Base-by-base conservation (phyloP, 345 rosid species). In the Clarkia xantiana region DNA sequence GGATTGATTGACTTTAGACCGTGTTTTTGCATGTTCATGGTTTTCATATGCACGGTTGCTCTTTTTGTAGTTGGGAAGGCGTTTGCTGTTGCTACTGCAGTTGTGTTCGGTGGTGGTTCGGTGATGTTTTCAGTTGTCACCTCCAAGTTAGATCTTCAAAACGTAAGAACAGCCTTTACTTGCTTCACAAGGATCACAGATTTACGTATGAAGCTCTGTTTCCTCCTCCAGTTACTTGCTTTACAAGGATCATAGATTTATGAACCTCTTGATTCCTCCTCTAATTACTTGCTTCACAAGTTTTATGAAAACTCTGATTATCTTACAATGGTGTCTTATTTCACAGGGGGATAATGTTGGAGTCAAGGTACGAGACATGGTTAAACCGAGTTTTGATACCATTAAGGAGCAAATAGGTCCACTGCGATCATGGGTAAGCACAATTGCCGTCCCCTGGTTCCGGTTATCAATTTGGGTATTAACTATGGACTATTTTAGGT, bases 51-150 rank as follows among this genome's bases (percentile, higher is more conserved):
- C 41, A 7, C 2, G 18, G 1, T n/a, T 8, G 13, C 17, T 47
- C 23, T 42, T 42, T 53, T 6, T 49, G 42, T 59, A 90, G 97
- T 83, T 64, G 91, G 94, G 48, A 83, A 76, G 69, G 97, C 96
- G 45, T 90, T 86, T 71, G 76, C 74, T 43, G 77, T 68, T 18
- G 94, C 94, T 12, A 90, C 91, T 42, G 68, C 59, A 13, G 15
- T 81, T 57, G 73, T 90, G 49, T 90, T 86, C 65, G 95, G 95
- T 45, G 88, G 88, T 22, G 78, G 81, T 11, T 63, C 82, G 29
- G 36, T 77, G 63, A 57, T 65, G 15, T 75, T 86, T 62, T 73
- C 79, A 55, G 59, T 72, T 20, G 78, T 79, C 40, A 75, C 64
- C 46, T 81, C 93, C 40, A 86, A 71, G 67, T 74, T 90, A 17